Evolutionary conservation across 495 filamentous ascomycete genomes (phyloP).

Genomic region (Lophiotrema nucula): DNA sequence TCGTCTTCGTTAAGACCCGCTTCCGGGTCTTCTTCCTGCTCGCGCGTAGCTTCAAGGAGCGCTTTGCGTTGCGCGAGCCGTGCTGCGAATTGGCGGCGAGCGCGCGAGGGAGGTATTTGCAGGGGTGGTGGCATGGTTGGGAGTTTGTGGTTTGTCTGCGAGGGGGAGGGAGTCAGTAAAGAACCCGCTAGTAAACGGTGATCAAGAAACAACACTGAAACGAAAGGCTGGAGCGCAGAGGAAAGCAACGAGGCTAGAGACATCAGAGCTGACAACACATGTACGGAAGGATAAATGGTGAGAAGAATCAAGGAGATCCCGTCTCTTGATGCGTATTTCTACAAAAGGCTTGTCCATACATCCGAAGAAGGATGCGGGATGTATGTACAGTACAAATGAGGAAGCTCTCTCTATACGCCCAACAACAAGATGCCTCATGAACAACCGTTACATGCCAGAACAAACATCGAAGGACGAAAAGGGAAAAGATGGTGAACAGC

Average conservation of each 20-base stretch:
- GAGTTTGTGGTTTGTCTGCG: constrained; percentile 53
- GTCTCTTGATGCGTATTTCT: neutral
- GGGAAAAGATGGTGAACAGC: neutral
- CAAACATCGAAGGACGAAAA: no score
- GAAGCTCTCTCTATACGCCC: no score
- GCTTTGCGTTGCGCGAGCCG: constrained; percentile 68
- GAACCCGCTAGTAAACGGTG: neutral
- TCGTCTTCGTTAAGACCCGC: neutral
- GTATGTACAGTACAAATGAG: neutral
- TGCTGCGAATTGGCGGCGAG: constrained; percentile 78
- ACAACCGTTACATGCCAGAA: no score
- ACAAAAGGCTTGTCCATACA: neutral
- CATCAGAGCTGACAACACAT: neutral
- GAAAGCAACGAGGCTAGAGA: no score
- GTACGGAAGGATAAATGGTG: neutral
- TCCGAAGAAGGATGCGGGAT: neutral
- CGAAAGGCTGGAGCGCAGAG: no score
- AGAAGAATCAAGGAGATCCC: neutral
- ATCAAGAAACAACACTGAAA: neutral
- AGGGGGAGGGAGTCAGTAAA: constrained; percentile 1
- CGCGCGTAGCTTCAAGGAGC: constrained; percentile 9
- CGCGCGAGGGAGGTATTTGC: constrained; percentile 81
- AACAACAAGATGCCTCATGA: neutral
- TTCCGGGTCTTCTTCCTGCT: constrained; percentile 12
- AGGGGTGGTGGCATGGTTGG: constrained; percentile 59